phyloP scores from a whole-genome alignment of 2,329 filamentous ascomycete genomes.

The Aspergillus carbonarius region DNA sequence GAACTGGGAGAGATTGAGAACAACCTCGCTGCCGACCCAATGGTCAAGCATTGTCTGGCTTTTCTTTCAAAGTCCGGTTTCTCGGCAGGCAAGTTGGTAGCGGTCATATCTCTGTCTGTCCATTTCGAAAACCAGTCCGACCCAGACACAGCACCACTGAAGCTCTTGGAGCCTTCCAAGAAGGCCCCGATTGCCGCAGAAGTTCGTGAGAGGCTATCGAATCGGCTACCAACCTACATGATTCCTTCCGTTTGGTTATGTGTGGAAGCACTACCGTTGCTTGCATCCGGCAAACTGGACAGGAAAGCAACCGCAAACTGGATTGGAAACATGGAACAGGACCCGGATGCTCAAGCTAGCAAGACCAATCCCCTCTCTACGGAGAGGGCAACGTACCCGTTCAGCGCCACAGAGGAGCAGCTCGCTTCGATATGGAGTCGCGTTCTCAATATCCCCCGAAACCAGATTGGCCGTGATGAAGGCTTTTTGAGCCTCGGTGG shows the following conservation, averaged over 20 bases:
- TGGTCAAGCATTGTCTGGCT: constrained; percentile 37
- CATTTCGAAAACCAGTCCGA: constrained; percentile 20
- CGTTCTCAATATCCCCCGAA: constrained; percentile 39
- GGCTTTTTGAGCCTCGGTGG: constrained; percentile 49
- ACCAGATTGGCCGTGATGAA: constrained; percentile 33
- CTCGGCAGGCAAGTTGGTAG: constrained; percentile 32
- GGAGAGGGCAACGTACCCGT: constrained; percentile 13
- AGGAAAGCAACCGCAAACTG: constrained; percentile 40
- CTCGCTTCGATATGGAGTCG: constrained; percentile 38
- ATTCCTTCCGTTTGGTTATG: constrained; percentile 49
- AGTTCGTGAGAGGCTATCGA: constrained; percentile 30
- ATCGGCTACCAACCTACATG: constrained; percentile 48
- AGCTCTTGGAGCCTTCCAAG: constrained; percentile 22
- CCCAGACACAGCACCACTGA: constrained; percentile 21
- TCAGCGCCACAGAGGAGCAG: constrained; percentile 30
- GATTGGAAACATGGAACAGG: constrained; percentile 29
- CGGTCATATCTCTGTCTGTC: constrained; percentile 32
- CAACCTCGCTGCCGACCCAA: constrained; percentile 30
- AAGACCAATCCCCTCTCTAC: not conserved
- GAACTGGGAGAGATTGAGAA: constrained; percentile 58
- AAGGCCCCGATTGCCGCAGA: constrained; percentile 24
- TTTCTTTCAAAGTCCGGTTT: constrained; percentile 38
- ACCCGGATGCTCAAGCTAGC: constrained; percentile 23
- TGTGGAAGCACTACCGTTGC: constrained; percentile 44
- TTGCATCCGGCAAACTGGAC: constrained; percentile 49